Evolutionary conservation across 176 grass and related monocot species (phyloP).

Genomic region (Aechmea fasciata): DNA sequence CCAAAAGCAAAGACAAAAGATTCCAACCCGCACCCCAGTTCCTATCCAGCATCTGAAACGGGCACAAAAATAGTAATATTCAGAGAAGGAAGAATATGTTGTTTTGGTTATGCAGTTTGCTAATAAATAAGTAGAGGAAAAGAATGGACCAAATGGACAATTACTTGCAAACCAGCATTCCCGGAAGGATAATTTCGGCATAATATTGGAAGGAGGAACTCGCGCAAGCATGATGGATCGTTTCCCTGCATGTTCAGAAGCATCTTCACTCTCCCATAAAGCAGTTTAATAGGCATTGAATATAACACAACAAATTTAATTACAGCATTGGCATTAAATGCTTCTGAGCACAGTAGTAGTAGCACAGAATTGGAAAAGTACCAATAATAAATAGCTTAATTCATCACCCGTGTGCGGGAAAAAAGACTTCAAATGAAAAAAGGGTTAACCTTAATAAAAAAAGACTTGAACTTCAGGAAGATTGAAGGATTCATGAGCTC

Average conservation of each 20-base stretch:
- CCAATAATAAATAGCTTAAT: too few species aligned
- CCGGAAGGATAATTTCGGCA: constrained; percentile 58
- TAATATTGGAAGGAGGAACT: constrained; percentile 79
- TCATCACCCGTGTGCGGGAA: background rate
- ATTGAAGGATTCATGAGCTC: constrained; percentile 80
- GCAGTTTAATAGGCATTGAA: background rate
- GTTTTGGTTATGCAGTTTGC: constrained; percentile 4
- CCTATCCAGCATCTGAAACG: constrained; percentile 71
- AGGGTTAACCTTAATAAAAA: constrained; percentile 70
- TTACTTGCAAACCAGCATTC: constrained; percentile 79
- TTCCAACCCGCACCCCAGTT: constrained; percentile 95
- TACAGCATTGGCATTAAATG: background rate
- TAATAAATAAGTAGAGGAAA: constrained; percentile 4
- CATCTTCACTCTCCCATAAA: background rate
- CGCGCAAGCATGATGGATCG: constrained; percentile 85
- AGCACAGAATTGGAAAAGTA: too few species aligned
- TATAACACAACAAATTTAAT: background rate
- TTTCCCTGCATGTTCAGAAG: constrained; percentile 49
- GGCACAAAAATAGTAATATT: constrained; percentile 6
- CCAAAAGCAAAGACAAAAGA: constrained; percentile 76
- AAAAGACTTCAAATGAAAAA: background rate
- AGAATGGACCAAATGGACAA: constrained; percentile 10
- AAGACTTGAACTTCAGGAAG: constrained; percentile 84
- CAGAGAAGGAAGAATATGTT: constrained; percentile 25
- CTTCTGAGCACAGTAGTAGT: too few species aligned